A percentile compares a stretch with the other conserved stretches of the same genome.
phyloP scores from a whole-genome alignment of 2,329 filamentous ascomycete species.

The Exophiala mesophila region DNA sequence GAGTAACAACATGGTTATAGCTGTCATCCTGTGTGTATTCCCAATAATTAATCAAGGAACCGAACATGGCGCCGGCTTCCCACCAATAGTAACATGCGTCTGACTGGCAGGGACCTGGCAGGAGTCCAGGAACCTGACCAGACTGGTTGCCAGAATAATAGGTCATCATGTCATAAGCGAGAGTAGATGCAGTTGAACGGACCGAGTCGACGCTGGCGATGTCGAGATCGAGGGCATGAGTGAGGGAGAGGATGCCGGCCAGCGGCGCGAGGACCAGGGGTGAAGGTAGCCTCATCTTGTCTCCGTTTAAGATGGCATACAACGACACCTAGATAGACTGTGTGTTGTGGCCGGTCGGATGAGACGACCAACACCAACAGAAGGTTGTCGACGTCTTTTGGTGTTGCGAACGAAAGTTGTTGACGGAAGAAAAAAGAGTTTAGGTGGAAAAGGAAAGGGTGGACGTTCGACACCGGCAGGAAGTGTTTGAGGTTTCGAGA shows the following conservation, averaged over 20 bases:
- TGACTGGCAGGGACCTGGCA: slow-evolving; percentile 29
- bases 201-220: slow-evolving; percentile 30
- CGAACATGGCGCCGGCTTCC: slow-evolving; percentile 36
- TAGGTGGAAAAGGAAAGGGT: too few relatives aligned
- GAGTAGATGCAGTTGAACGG: slow-evolving; percentile 30
- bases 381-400: too few relatives aligned
- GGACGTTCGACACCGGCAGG: background rate
- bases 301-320: background rate
- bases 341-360: too few relatives aligned
- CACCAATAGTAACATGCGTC: slow-evolving; percentile 34
- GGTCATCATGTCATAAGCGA: slow-evolving; percentile 32
- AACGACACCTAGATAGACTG: too few relatives aligned
- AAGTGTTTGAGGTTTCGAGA: slow-evolving; percentile 2
- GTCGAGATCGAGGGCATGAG: slow-evolving; percentile 17
- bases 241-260: slow-evolving; percentile 21
- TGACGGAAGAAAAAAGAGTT: too few relatives aligned
- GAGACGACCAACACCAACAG: too few relatives aligned
- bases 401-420: too few relatives aligned
- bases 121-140: slow-evolving; percentile 30
- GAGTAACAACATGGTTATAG: slow-evolving; percentile 37
- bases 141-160: slow-evolving; percentile 33
- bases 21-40: slow-evolving; percentile 38
- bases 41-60: slow-evolving; percentile 40
- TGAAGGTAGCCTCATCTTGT: slow-evolving; percentile 16
- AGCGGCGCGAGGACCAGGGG: slow-evolving; percentile 17